Conservation (phyloP, 169 alveolate species). For the Plasmodium gonderi region DNA sequence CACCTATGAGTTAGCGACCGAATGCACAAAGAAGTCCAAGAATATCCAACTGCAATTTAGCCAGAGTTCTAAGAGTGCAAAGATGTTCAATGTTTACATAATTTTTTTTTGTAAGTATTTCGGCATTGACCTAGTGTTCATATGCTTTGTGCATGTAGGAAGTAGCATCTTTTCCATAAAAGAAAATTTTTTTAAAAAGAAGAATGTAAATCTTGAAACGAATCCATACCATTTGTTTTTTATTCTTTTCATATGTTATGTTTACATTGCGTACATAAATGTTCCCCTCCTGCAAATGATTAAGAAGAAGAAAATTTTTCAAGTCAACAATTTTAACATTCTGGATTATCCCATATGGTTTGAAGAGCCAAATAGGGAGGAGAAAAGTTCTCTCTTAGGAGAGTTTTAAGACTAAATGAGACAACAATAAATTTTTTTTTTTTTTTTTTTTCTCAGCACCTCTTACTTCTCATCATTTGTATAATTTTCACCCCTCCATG, state of each 20-base stretch:
- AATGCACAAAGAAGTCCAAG: neutral
- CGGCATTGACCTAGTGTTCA: conserved; percentile 36
- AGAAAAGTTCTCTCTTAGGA: neutral
- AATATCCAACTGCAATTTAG: conserved; percentile 37
- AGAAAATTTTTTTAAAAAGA: conserved; percentile 7
- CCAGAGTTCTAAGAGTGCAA: conserved; percentile 4
- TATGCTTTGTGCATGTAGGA: conserved; percentile 39
- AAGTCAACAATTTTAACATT: neutral
- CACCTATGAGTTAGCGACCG: neutral
- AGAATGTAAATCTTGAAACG: neutral
- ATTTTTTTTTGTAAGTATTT: conserved; percentile 31
- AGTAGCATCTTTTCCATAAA: conserved; percentile 3
- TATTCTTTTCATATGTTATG: conserved; percentile 6
- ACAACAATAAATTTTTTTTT: no score
- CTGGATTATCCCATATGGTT: conserved; percentile 3
- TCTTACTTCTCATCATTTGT: no score
- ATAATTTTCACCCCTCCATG: no score
- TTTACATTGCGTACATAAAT: conserved; percentile 37
- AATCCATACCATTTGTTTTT: conserved; percentile 18
- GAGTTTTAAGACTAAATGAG: neutral
- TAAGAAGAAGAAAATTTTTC: neutral
- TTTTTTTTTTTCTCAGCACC: no score
- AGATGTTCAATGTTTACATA: conserved; percentile 24
- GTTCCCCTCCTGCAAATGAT: conserved; percentile 34
- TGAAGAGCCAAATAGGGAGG: neutral